A percentile compares a stretch with the other conserved stretches of the same genome.
Conservation (phyloP, 345 rosid genomes). For the Ricinus communis region DNA sequence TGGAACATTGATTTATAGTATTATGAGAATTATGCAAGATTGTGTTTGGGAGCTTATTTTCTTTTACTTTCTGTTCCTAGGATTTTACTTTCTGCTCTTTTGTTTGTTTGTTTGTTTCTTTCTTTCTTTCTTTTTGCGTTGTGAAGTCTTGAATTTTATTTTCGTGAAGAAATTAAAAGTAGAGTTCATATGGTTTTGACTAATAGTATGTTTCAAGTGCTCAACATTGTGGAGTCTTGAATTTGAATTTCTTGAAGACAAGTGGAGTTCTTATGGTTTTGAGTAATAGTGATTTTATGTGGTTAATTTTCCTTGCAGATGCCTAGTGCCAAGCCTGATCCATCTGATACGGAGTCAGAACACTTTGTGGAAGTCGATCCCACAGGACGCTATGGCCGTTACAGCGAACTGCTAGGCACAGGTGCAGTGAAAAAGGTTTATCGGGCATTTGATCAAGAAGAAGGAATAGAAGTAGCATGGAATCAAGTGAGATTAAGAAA, state of each 20-base stretch:
- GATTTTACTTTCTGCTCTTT: too few species aligned
- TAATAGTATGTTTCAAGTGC: too few species aligned
- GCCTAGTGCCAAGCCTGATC: conserved; percentile 45
- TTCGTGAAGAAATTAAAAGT: background rate
- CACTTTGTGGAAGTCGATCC: conserved; percentile 73
- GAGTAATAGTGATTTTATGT: background rate
- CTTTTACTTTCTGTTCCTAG: too few species aligned
- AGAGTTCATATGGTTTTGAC: background rate
- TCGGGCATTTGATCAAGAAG: conserved; percentile 86
- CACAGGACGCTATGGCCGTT: conserved; percentile 76
- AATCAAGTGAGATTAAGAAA: conserved; percentile 72
- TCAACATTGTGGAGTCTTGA: background rate
- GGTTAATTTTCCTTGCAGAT: conserved; percentile 32
- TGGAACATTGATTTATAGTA: too few species aligned
- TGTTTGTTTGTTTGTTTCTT: too few species aligned
- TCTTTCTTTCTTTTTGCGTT: background rate
- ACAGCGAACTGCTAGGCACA: conserved; percentile 57
- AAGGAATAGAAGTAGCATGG: conserved; percentile 95
- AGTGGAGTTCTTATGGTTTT: background rate
- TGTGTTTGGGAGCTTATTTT: too few species aligned
- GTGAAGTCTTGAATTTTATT: background rate
- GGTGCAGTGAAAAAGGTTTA: conserved; percentile 84
- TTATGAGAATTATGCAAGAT: background rate
- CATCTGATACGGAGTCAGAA: conserved; percentile 55
- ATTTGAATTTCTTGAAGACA: background rate